A percentile compares a stretch with the other conserved stretches of the same genome.
Evolutionary conservation across 495 filamentous ascomycete genomes (phyloP).

Genomic region (Talaromyces ruber): DNA sequence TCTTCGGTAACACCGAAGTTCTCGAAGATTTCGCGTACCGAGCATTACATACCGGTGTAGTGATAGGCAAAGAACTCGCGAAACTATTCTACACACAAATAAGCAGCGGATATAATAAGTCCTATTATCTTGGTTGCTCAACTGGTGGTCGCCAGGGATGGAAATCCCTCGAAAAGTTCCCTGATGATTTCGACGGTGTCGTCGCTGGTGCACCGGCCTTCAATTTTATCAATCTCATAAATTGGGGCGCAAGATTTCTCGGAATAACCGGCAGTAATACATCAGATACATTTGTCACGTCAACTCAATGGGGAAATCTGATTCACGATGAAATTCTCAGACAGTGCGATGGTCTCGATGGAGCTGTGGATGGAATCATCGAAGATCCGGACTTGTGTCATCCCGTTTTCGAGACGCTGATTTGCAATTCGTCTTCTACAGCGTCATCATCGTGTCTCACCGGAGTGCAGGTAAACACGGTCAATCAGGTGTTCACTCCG

Average conservation of each 20-base stretch:
- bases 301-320: conserved; percentile 25
- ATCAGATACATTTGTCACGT: conserved; percentile 33
- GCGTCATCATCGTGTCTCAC: conserved; percentile 43
- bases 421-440: conserved; percentile 31
- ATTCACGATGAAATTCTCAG: conserved; percentile 50
- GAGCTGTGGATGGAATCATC: conserved; percentile 56
- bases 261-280: conserved; percentile 25
- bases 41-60: neutral
- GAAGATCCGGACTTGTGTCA: conserved; percentile 51
- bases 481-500: conserved; percentile 46
- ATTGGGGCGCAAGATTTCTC: conserved; percentile 23
- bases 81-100: conserved; percentile 8
- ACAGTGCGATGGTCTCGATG: conserved; percentile 60
- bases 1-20: neutral
- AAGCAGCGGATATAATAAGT: conserved; percentile 9
- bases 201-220: conserved; percentile 37
- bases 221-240: conserved; percentile 30
- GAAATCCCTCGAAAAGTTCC: conserved; percentile 24
- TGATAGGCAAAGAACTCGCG: conserved; percentile 6
- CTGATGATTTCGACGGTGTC: conserved; percentile 48
- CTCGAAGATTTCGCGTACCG: neutral
- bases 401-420: conserved; percentile 42
- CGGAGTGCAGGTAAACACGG: conserved; percentile 43
- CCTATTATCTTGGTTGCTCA: conserved; percentile 39
- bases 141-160: conserved; percentile 36